Evolutionary conservation across 441 rosid genomes (phyloP).

Genomic region (Pelargonium myrrhifolium): DNA sequence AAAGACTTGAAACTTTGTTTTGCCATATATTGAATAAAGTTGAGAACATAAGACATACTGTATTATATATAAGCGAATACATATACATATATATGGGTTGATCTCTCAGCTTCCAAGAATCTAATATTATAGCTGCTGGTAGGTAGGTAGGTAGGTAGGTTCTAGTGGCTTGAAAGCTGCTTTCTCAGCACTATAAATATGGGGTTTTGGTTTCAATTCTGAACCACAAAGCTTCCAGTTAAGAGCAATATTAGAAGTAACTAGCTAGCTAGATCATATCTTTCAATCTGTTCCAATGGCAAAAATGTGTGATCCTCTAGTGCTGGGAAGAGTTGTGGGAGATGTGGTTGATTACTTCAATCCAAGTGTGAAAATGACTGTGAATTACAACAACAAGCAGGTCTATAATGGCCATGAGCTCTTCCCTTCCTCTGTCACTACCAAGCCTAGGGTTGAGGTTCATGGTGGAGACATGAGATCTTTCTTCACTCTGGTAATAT

Average conservation of each 20-base stretch:
- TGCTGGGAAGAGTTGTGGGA: slow-evolving; percentile 77
- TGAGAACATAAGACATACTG: neutral
- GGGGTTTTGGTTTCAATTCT: slow-evolving; percentile 6
- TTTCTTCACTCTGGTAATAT: slow-evolving; percentile 83
- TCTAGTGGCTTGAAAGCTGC: neutral
- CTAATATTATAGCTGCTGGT: neutral
- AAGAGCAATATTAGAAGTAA: too few species aligned
- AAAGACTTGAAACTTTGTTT: too few species aligned
- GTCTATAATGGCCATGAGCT: slow-evolving; percentile 86
- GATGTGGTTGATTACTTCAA: slow-evolving; percentile 67
- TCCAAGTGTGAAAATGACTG: slow-evolving; percentile 53
- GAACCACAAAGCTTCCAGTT: too few species aligned
- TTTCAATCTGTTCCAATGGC: slow-evolving; percentile 41
- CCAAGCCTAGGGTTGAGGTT: slow-evolving; percentile 76
- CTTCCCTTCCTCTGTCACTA: slow-evolving; percentile 63
- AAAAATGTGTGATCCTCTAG: slow-evolving; percentile 53
- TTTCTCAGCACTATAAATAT: slow-evolving; percentile 29
- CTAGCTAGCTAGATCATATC: neutral
- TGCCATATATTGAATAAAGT: neutral
- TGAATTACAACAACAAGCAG: slow-evolving; percentile 60
- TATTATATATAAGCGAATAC: neutral
- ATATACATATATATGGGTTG: neutral
- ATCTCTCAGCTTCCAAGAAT: too few species aligned
- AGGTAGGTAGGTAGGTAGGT: too few species aligned
- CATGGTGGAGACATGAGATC: slow-evolving; percentile 86